A percentile compares a stretch with the other conserved stretches of the same genome.
Conservation (phyloP, 441 rosid species). For the Dalechampia spathulata region DNA sequence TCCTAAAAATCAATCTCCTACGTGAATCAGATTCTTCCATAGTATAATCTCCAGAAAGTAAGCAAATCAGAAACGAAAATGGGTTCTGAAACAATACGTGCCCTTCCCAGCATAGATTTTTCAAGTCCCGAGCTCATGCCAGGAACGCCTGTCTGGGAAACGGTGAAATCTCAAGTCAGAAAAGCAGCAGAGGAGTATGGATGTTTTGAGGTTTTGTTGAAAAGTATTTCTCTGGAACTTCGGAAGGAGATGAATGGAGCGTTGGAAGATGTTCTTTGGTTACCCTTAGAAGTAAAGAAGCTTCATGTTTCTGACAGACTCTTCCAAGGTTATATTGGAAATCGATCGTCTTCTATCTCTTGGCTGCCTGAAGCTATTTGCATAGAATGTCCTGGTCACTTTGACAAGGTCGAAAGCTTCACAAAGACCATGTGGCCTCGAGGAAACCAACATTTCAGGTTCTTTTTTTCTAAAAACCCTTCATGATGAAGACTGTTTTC, state of each 20-base stretch:
- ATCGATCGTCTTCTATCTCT: constrained; percentile 7
- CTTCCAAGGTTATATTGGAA: constrained; percentile 50
- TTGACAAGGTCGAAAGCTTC: constrained; percentile 17
- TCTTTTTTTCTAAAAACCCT: neutral
- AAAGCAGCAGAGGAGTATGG: constrained; percentile 47
- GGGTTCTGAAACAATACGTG: constrained; percentile 17
- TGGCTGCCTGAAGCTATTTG: constrained; percentile 23
- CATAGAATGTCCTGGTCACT: constrained; percentile 13
- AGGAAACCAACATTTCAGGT: constrained; percentile 26
- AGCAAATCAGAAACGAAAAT: too few relatives aligned
- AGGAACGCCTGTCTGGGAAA: constrained; percentile 24
- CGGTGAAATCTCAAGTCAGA: neutral
- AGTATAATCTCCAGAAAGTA: too few relatives aligned
- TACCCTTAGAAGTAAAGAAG: constrained; percentile 42
- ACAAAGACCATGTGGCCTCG: constrained; percentile 30
- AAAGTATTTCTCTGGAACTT: constrained; percentile 32
- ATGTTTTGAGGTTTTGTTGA: constrained; percentile 55
- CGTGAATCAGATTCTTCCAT: too few relatives aligned
- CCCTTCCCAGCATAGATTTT: constrained; percentile 46
- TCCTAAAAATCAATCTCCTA: too few relatives aligned
- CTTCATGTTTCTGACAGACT: constrained; percentile 40
- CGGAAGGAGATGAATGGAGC: constrained; percentile 19
- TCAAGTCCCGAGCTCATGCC: constrained; percentile 29
- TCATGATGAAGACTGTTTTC: too few relatives aligned
- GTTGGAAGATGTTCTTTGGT: constrained; percentile 42